phyloP scores from a whole-genome alignment of 176 grass and related monocot species.

The Carex kokanica region DNA sequence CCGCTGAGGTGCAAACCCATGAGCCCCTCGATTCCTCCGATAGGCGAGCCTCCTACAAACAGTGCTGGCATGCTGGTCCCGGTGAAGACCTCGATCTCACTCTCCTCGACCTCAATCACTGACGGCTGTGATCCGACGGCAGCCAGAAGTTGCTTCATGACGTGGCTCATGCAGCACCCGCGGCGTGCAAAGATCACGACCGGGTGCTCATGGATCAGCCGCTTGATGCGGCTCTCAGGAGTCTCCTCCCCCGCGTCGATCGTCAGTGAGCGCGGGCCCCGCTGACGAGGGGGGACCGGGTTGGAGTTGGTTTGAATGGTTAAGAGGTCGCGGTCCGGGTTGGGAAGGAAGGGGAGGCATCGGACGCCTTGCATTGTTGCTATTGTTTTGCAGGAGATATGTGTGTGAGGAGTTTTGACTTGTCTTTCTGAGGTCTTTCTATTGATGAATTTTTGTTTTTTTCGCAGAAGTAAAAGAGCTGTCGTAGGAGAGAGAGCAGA shows the following conservation, averaged over 20 bases:
- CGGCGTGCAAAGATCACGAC: conserved; percentile 62
- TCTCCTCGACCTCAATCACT: conserved; percentile 77
- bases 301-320: neutral
- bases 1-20: conserved; percentile 90
- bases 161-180: conserved; percentile 95
- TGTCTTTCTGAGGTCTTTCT: neutral
- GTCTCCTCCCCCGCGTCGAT: conserved; percentile 57
- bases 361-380: conserved; percentile 45
- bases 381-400: conserved; percentile 17
- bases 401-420: neutral
- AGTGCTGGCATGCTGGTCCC: conserved; percentile 53
- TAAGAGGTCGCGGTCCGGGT: neutral
- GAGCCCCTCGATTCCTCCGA: conserved; percentile 85
- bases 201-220: conserved; percentile 64
- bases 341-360: conserved; percentile 33
- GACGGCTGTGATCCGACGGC: conserved; percentile 78
- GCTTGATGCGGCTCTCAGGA: conserved; percentile 41
- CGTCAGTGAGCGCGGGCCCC: conserved; percentile 32
- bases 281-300: neutral
- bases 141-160: conserved; percentile 70
- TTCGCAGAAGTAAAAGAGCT: neutral
- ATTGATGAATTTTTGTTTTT: neutral
- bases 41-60: conserved; percentile 67
- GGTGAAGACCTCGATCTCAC: conserved; percentile 36
- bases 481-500: neutral